Percentiles rank a stretch among this genome's conserved stretches.
Evolutionary conservation across 2,329 filamentous ascomycete genomes (phyloP).

Genomic region (Daldinia sp.): DNA sequence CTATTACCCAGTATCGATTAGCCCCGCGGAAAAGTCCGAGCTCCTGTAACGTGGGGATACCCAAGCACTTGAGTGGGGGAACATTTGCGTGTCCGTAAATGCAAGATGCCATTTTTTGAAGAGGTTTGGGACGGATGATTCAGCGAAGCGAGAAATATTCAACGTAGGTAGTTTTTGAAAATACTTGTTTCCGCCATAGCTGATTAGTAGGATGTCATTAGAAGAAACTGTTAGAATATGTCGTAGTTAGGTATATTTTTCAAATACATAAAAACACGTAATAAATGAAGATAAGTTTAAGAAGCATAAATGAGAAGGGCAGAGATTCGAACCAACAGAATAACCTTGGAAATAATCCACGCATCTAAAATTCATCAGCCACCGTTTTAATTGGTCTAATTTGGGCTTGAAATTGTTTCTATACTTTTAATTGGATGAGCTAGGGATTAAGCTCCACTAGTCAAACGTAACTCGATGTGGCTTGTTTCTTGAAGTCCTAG

Average conservation of each 20-base stretch:
- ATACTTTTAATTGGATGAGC: not conserved
- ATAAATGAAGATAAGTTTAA: not conserved
- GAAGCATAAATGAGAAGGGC: not conserved
- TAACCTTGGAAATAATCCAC: too few species aligned
- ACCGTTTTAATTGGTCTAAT: not conserved
- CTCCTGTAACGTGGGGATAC: constrained; percentile 7
- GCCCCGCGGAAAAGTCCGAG: constrained; percentile 28
- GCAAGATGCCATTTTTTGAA: constrained; percentile 13
- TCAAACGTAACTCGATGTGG: not conserved
- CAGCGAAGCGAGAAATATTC: not conserved
- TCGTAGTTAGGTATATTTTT: not conserved
- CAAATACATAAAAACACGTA: not conserved
- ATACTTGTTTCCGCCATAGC: not conserved
- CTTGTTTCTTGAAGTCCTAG: not conserved
- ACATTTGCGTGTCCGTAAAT: constrained; percentile 24
- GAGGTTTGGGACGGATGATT: not conserved
- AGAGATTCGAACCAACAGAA: not conserved
- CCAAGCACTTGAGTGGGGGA: not conserved
- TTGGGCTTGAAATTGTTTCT: not conserved
- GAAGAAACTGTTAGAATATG: not conserved
- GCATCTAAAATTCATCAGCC: not conserved
- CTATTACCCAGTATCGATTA: constrained; percentile 50
- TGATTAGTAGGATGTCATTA: not conserved
- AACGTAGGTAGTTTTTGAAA: not conserved
- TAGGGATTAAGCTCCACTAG: not conserved